Conservation (phyloP, 2,329 filamentous ascomycete species). For the Tolypocladium inflatum region DNA sequence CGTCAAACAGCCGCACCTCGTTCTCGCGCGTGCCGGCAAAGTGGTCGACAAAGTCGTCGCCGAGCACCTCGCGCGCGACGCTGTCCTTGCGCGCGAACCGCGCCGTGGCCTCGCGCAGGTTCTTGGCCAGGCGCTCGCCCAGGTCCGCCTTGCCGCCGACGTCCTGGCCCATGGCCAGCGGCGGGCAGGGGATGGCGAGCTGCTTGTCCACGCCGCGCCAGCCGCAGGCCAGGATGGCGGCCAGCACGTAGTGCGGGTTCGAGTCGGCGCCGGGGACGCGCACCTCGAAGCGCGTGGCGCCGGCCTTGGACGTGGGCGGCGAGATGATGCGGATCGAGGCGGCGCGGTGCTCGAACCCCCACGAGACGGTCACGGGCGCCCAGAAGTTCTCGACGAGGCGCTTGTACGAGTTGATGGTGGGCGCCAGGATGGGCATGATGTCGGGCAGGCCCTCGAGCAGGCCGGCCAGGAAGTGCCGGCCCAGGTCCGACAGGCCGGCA, state of each 20-base stretch:
- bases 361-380: slow-evolving; percentile 95
- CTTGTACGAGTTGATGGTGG: slow-evolving; percentile 97
- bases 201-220: slow-evolving; percentile 92
- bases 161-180: slow-evolving; percentile 75
- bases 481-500: slow-evolving; percentile 72
- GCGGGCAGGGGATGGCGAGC: slow-evolving; percentile 70
- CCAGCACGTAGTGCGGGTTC: slow-evolving; percentile 79
- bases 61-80: slow-evolving; percentile 87
- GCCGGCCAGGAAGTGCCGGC: slow-evolving; percentile 87
- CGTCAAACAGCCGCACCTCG: slow-evolving; percentile 84
- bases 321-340: slow-evolving; percentile 85
- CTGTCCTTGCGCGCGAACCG: slow-evolving; percentile 70
- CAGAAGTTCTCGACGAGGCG: slow-evolving; percentile 97
- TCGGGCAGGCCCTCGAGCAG: slow-evolving; percentile 82
- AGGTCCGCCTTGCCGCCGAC: slow-evolving; percentile 63
- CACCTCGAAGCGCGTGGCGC: slow-evolving; percentile 85
- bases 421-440: slow-evolving; percentile 90
- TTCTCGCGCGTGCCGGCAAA: slow-evolving; percentile 88
- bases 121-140: slow-evolving; percentile 74
- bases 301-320: slow-evolving; percentile 74
- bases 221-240: slow-evolving; percentile 77
- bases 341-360: slow-evolving; percentile 91
- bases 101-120: slow-evolving; percentile 71
- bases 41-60: slow-evolving; percentile 92
- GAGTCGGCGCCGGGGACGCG: slow-evolving; percentile 90